Evolutionary conservation across 345 rosid genomes (phyloP), one percentile per base, ranked within the genome.

Genomic region (Durio zibethinus): DNA sequence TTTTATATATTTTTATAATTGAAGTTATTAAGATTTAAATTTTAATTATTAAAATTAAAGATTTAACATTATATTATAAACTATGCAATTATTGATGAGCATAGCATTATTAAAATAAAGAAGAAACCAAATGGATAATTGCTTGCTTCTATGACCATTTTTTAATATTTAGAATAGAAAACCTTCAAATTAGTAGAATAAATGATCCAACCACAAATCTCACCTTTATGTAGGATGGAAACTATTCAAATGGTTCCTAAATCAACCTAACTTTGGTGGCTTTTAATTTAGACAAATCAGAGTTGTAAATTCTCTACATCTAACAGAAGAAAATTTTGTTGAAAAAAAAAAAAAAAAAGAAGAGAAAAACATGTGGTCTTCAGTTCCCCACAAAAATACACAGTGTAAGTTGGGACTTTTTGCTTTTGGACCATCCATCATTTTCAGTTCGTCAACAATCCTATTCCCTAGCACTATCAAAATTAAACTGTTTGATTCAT

Each of bases 341-440:
- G 47, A 42, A 20, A 6, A 52, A 6, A 52, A 6, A 18, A 52
- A 23, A n/a, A 33, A 33, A 33, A 33, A 33, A 33, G 4, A 4
- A 33, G 35, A 33, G 35, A 33, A 33, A 33, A 33, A 33, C 61
- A 54, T 56, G 61, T 56, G 61, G 31, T 23, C 69, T 33, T 33
- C 35, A 33, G 4, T 33, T 33, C 35, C 35, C 4, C 35, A 33
- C 35, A 33, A 33, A 33, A 33, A 33, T 33, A 33, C 35, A 33
- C 35, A 15, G 21, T 54, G 27, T 3, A 4, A 20, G 57, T 54
- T 8, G 56, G 18, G 29, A 56, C 29, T 56, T 56, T 21, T 56
- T 20, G 60, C 12, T 21, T 21, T 9, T 56, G 29, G 61, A 56
- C 14, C 61, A 56, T 56, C 61, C 61, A 78, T 81, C 80, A 47